Percentiles rank a stretch among this genome's conserved stretches.
These are phyloP conservation scores for Acer saccharum DNA, from an alignment of 345 rosid species.

Conservation along the genomic window DNA sequence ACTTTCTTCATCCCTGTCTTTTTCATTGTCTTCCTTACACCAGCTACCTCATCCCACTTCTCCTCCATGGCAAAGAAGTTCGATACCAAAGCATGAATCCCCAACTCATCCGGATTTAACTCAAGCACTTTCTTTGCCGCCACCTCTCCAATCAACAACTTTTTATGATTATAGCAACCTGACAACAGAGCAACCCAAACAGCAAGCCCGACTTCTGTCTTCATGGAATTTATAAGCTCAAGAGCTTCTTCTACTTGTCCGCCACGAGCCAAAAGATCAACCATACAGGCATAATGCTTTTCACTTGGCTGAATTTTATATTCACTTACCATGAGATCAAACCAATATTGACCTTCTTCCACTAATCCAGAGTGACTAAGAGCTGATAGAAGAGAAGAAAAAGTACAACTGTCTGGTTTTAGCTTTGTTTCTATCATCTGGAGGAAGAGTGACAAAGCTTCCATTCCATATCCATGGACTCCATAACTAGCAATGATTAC, in stretches of 20 bases:
- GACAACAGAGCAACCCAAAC: slow-evolving; percentile 84
- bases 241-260: slow-evolving; percentile 70
- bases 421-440: no score
- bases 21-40: slow-evolving; percentile 65
- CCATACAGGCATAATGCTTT: slow-evolving; percentile 67
- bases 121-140: slow-evolving; percentile 62
- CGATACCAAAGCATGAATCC: slow-evolving; percentile 62
- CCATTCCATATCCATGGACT: slow-evolving; percentile 64
- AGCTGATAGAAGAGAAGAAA: slow-evolving; percentile 72
- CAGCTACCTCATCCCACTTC: slow-evolving; percentile 63
- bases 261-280: slow-evolving; percentile 76
- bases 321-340: slow-evolving; percentile 43
- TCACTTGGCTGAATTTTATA: slow-evolving; percentile 56
- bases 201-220: slow-evolving; percentile 44
- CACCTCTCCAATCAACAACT: slow-evolving; percentile 51
- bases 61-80: slow-evolving; percentile 62
- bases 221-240: slow-evolving; percentile 48
- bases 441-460: slow-evolving; percentile 56
- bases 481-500: slow-evolving; percentile 69
- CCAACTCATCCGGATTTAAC: slow-evolving; percentile 56
- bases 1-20: slow-evolving; percentile 51
- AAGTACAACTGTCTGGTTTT: slow-evolving; percentile 30
- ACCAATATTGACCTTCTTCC: slow-evolving; percentile 65
- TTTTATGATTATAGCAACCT: slow-evolving; percentile 65
- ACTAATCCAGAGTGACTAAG: slow-evolving; percentile 69